Conservation (phyloP, 2,329 filamentous ascomycete genomes). For the Aureobasidium sp. region DNA sequence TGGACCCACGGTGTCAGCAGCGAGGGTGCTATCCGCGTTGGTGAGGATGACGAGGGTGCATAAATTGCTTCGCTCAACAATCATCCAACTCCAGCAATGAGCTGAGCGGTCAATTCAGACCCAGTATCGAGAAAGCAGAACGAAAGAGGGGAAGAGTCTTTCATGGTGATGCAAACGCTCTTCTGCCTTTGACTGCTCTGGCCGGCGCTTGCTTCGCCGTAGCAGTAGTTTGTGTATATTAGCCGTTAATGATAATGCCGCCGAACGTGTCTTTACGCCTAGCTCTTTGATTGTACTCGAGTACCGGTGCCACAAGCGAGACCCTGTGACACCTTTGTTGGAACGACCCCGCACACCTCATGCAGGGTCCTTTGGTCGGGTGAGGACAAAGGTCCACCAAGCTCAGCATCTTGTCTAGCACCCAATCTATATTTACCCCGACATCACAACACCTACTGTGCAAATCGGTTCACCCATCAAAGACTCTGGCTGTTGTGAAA, state of each 20-base stretch:
- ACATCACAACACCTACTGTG: background rate
- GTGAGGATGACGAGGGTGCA: constrained; percentile 41
- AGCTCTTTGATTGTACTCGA: background rate
- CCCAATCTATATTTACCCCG: background rate
- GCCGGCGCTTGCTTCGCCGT: constrained; percentile 3
- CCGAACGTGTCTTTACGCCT: background rate
- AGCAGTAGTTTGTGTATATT: constrained; percentile 11
- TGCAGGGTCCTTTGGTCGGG: background rate
- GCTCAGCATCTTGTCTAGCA: background rate
- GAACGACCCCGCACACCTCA: constrained; percentile 2
- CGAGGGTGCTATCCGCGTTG: constrained; percentile 45
- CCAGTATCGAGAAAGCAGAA: background rate
- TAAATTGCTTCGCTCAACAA: constrained; percentile 21
- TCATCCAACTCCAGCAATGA: background rate
- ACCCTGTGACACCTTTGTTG: background rate
- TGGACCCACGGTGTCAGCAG: constrained; percentile 42
- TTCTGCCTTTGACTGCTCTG: background rate
- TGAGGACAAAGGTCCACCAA: background rate
- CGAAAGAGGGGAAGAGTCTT: background rate
- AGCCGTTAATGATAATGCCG: constrained; percentile 15
- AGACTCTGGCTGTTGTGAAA: background rate
- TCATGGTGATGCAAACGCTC: background rate
- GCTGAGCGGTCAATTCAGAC: background rate
- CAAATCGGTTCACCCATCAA: background rate
- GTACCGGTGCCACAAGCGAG: background rate